Conservation (phyloP, 164 flowering plant genomes). For the Sedum album region DNA sequence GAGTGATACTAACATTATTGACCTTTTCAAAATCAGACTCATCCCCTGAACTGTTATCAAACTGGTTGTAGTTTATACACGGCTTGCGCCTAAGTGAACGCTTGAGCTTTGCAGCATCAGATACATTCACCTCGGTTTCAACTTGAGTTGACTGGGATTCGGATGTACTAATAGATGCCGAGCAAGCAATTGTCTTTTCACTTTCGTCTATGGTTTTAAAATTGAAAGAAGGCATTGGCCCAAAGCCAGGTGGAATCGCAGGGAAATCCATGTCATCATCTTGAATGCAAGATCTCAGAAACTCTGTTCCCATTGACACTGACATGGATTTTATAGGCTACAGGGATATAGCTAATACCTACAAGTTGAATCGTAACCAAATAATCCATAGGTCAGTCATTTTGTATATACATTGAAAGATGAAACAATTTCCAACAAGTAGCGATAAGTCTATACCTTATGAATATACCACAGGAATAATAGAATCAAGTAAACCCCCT, state of each 20-base stretch:
- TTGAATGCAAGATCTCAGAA: slow-evolving; percentile 34
- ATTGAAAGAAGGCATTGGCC: slow-evolving; percentile 41
- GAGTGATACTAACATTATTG: slow-evolving; percentile 31
- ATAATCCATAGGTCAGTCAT: neutral
- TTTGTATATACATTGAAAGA: neutral
- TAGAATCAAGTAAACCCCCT: neutral
- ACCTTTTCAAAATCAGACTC: slow-evolving; percentile 32
- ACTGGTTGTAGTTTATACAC: slow-evolving; percentile 29
- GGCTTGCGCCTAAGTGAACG: slow-evolving; percentile 42
- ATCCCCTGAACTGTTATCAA: slow-evolving; percentile 7
- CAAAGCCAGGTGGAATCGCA: slow-evolving; percentile 66
- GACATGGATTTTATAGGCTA: neutral
- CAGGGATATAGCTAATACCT: neutral
- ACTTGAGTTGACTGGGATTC: slow-evolving; percentile 21
- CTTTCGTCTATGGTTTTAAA: slow-evolving; percentile 27
- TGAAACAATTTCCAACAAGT: neutral
- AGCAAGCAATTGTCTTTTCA: slow-evolving; percentile 17
- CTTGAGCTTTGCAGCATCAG: slow-evolving; percentile 20
- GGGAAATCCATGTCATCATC: slow-evolving; percentile 55
- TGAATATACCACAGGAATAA: neutral
- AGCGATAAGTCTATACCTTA: neutral
- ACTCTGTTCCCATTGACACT: slow-evolving; percentile 47
- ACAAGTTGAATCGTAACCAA: neutral
- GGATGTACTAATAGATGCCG: slow-evolving; percentile 25
- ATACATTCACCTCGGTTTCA: slow-evolving; percentile 23